Evolutionary conservation across 192 early-diverging fungal genomes (phyloP).

Genomic region (Podochytrium sp.): DNA sequence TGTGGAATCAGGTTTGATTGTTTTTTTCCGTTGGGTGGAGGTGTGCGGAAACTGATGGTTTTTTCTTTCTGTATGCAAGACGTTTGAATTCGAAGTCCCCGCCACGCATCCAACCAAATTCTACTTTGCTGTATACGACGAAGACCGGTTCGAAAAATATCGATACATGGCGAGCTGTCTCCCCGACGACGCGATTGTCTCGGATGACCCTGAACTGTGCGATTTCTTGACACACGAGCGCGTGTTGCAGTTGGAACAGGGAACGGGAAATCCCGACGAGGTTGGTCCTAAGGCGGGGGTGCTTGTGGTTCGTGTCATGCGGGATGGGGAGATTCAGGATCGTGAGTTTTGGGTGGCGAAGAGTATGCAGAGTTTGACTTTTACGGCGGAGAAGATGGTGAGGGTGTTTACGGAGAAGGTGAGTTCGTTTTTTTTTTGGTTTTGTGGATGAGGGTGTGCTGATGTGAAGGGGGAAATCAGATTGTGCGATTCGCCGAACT

Average conservation of each 20-base stretch:
- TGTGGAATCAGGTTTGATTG: constrained; percentile 46
- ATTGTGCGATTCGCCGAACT: constrained; percentile 13
- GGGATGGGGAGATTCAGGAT: constrained; percentile 52
- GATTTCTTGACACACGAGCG: constrained; percentile 48
- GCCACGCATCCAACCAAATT: neutral
- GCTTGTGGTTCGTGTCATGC: constrained; percentile 37
- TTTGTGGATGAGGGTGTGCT: neutral
- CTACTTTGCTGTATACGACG: constrained; percentile 43
- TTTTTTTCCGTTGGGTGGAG: constrained; percentile 15
- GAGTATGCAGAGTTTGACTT: constrained; percentile 37
- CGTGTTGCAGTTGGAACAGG: constrained; percentile 20
- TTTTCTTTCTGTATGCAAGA: too few species aligned
- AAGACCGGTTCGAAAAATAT: constrained; percentile 33
- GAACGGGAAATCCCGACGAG: neutral
- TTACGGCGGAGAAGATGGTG: constrained; percentile 50
- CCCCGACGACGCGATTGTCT: neutral
- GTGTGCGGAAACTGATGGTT: neutral
- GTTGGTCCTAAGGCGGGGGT: constrained; percentile 31
- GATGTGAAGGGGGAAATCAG: neutral
- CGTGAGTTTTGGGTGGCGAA: constrained; percentile 42
- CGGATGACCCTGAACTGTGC: constrained; percentile 30
- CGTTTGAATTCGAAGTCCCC: neutral
- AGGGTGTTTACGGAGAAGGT: constrained; percentile 42
- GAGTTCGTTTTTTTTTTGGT: neutral
- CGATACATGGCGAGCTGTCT: neutral